Conservation (phyloP, 2,329 filamentous ascomycete genomes). For the Biscogniauxia mediterranea region DNA sequence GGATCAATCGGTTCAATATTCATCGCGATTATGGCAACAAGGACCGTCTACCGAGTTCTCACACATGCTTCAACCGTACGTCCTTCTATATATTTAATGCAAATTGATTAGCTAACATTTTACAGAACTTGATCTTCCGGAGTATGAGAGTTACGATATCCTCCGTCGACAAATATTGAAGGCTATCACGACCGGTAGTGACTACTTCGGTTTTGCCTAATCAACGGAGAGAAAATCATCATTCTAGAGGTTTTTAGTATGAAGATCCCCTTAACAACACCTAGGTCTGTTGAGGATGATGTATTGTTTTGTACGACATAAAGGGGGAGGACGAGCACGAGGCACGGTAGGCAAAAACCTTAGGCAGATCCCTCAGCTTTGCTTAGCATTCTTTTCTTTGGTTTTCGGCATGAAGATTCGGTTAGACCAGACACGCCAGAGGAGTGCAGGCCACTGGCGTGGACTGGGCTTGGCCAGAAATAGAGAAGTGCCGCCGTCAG, state of each 20-base stretch:
- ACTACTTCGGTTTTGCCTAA: slow-evolving; percentile 97
- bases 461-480: slow-evolving; percentile 10
- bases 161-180: slow-evolving; percentile 87
- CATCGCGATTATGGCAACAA: slow-evolving; percentile 97
- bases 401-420: slow-evolving; percentile 7
- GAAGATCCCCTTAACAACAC: neutral
- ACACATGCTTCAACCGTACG: slow-evolving; percentile 99
- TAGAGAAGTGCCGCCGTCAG: slow-evolving; percentile 6
- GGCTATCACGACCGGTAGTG: slow-evolving; percentile 95
- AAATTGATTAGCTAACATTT: slow-evolving; percentile 34
- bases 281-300: slow-evolving; percentile 1
- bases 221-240: slow-evolving; percentile 1
- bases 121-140: slow-evolving; percentile 91
- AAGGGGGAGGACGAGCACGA: slow-evolving; percentile 10
- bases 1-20: slow-evolving; percentile 96
- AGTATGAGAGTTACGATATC: slow-evolving; percentile 94
- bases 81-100: slow-evolving; percentile 29
- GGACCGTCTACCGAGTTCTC: slow-evolving; percentile 89
- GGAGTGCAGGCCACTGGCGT: slow-evolving; percentile 33
- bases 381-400: slow-evolving; percentile 9
- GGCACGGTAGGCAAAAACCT: slow-evolving; percentile 8
- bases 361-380: slow-evolving; percentile 2
- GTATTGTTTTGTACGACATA: slow-evolving; percentile 12
- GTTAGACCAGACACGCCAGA: slow-evolving; percentile 13
- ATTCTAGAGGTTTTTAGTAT: slow-evolving; percentile 8